Evolutionary conservation across 371 early-diverging fungal genomes (phyloP).

Genomic region (Apophysomyces elegans): DNA sequence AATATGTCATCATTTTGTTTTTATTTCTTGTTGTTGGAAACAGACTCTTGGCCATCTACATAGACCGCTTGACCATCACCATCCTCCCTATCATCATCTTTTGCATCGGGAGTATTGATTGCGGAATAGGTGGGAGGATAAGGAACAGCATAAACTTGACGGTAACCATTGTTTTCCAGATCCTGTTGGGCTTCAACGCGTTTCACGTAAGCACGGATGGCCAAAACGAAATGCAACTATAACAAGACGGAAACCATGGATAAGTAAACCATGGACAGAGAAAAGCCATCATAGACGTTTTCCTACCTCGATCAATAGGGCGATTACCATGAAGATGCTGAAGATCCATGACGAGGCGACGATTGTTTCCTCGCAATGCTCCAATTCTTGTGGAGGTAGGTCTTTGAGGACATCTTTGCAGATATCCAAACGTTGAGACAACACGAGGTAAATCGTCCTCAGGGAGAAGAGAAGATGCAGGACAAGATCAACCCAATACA

Average conservation of each 20-base stretch:
- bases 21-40: conserved; percentile 46
- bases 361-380: conserved; percentile 38
- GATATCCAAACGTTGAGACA: conserved; percentile 39
- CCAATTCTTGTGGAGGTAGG: conserved; percentile 37
- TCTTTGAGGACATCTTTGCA: conserved; percentile 41
- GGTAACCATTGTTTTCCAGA: conserved; percentile 6
- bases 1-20: neutral
- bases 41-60: conserved; percentile 50
- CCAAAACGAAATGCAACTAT: conserved; percentile 50
- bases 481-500: conserved; percentile 48
- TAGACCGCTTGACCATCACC: conserved; percentile 18
- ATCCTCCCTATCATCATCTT: conserved; percentile 9
- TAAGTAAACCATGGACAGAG: neutral
- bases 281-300: neutral
- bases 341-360: conserved; percentile 38
- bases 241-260: too few species aligned
- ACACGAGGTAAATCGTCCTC: conserved; percentile 37
- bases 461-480: conserved; percentile 46
- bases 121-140: conserved; percentile 31
- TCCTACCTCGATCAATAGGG: conserved; percentile 42
- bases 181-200: conserved; percentile 27
- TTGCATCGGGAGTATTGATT: conserved; percentile 3
- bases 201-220: conserved; percentile 41
- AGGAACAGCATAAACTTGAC: conserved; percentile 24
- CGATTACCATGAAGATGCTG: conserved; percentile 41